Evolutionary conservation across 2,329 filamentous ascomycete genomes (phyloP).

Genomic region (Aureobasidium subglaciale): DNA sequence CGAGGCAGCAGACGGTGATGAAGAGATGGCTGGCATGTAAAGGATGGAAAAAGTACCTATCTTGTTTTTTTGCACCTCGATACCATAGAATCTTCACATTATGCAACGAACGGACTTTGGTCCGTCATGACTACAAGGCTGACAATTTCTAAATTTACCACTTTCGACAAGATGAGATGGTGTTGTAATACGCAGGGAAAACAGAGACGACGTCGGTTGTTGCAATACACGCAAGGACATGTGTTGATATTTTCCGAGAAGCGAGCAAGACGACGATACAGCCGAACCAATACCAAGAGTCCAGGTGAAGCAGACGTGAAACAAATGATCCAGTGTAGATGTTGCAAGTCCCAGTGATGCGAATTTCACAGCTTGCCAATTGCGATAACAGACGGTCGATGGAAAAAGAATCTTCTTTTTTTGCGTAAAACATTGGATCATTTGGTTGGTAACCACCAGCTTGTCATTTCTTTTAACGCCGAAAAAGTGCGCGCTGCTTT

Average conservation of each 20-base stretch:
- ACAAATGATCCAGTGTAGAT: background rate
- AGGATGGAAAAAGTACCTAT: background rate
- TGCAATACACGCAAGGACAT: too few species aligned
- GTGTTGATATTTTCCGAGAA: too few species aligned
- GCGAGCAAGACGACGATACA: too few species aligned
- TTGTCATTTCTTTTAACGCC: slow-evolving; percentile 14
- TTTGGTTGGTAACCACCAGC: background rate
- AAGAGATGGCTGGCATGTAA: slow-evolving; percentile 23
- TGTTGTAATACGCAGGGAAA: too few species aligned
- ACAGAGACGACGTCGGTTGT: too few species aligned
- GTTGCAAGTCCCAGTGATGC: background rate
- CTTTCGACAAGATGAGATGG: background rate
- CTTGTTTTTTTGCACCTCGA: background rate
- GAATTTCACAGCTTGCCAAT: background rate
- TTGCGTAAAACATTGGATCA: slow-evolving; percentile 11
- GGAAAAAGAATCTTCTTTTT: background rate
- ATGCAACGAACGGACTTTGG: background rate
- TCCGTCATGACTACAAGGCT: background rate
- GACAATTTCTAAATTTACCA: background rate
- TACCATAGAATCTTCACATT: slow-evolving; percentile 5
- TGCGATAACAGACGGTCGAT: background rate
- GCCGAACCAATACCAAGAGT: too few species aligned
- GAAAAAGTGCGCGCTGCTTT: slow-evolving; percentile 8
- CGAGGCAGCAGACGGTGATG: slow-evolving; percentile 27
- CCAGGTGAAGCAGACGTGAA: too few species aligned